These are phyloP conservation scores for Neophaeococcomyces aloes DNA, from an alignment of 2,329 filamentous ascomycete species.

Conservation along the genomic window DNA sequence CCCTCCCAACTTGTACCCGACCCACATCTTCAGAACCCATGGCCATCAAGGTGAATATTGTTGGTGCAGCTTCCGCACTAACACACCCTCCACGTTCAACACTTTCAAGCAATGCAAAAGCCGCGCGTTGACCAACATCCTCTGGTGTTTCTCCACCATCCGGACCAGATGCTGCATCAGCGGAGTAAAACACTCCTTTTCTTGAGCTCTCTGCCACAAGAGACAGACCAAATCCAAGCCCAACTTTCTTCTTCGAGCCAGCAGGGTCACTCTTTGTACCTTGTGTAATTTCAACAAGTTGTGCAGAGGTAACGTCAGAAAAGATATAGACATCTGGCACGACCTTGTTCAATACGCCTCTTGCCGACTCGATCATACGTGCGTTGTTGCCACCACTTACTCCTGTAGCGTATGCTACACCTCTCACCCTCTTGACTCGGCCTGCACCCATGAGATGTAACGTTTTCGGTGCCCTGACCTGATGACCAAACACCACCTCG, in stretches of 20 bases:
- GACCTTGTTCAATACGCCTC: conserved; percentile 76
- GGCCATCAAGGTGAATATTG: conserved; percentile 80
- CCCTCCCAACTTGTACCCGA: conserved; percentile 66
- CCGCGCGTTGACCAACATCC: conserved; percentile 79
- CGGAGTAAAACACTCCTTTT: conserved; percentile 74
- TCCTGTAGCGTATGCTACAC: conserved; percentile 87
- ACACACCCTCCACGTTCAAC: conserved; percentile 76
- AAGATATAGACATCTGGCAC: conserved; percentile 85
- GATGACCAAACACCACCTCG: conserved; percentile 86
- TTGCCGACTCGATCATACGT: conserved; percentile 83
- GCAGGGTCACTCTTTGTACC: conserved; percentile 56
- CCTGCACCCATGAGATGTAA: conserved; percentile 78
- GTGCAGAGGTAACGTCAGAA: conserved; percentile 53
- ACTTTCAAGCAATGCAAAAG: conserved; percentile 76
- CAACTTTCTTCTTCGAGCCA: conserved; percentile 49
- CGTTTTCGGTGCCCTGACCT: conserved; percentile 87
- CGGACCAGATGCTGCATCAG: conserved; percentile 65
- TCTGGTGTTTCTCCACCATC: conserved; percentile 76
- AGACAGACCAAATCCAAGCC: conserved; percentile 83
- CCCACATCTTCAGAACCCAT: conserved; percentile 98
- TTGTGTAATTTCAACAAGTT: conserved; percentile 57
- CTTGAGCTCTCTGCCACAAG: conserved; percentile 79
- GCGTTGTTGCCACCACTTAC: conserved; percentile 89
- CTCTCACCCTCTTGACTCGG: conserved; percentile 75
- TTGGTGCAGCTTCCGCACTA: conserved; percentile 58